Percentiles rank a stretch among this genome's conserved stretches.
Conservation (phyloP, 768 basidiomycete species). For the Phanerochaete sordida region DNA sequence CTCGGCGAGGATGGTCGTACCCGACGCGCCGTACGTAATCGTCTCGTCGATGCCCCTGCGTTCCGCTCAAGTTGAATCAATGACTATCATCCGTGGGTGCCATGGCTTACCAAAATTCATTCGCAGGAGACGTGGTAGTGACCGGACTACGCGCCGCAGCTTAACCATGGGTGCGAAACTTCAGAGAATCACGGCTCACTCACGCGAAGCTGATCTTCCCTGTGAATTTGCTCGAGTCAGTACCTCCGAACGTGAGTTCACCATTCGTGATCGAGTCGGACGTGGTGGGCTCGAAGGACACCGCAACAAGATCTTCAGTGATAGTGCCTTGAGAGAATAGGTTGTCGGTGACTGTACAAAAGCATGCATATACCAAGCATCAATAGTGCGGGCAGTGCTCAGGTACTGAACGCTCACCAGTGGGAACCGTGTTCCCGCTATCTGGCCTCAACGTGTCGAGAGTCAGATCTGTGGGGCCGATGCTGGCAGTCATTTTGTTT, state of each 20-base stretch:
- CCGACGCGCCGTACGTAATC: constrained; percentile 17
- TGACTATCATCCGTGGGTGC: no score
- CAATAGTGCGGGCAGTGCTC: no score
- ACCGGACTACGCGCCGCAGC: constrained; percentile 14
- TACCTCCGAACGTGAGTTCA: constrained; percentile 21
- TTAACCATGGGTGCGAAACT: neutral
- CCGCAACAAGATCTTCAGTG: constrained; percentile 18
- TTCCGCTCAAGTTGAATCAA: no score
- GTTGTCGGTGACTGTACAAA: constrained; percentile 41
- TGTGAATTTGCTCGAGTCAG: constrained; percentile 20
- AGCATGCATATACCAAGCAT: neutral
- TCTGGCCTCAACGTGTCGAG: constrained; percentile 15
- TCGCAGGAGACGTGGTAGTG: constrained; percentile 18
- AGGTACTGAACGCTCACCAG: no score
- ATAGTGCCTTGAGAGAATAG: constrained; percentile 25
- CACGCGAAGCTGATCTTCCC: constrained; percentile 27
- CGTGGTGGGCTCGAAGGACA: constrained; percentile 28
- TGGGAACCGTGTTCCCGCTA: constrained; percentile 4
- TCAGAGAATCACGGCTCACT: neutral
- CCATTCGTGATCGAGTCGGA: constrained; percentile 12
- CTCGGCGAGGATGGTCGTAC: constrained; percentile 20
- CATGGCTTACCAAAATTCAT: constrained; percentile 10
- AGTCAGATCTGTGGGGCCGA: neutral
- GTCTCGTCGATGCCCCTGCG: constrained; percentile 24
- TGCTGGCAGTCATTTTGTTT: neutral